phyloP scores from a whole-genome alignment of 768 basidiomycete species.

The Podaxis sp. region DNA sequence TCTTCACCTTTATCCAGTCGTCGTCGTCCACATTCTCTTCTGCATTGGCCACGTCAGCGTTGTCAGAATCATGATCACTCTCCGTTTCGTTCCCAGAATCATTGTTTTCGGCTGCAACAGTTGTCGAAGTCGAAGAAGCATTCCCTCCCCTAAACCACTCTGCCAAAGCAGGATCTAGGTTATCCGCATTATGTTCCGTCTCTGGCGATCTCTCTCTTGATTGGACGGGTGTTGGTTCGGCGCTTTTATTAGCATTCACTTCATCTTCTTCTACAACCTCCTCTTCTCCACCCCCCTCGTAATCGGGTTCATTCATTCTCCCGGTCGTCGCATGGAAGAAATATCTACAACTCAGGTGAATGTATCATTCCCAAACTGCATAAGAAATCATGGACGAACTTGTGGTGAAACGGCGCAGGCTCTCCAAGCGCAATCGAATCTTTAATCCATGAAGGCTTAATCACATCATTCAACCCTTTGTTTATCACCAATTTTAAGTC shows the following conservation, averaged over 20 bases:
- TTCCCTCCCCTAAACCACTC: conserved; percentile 26
- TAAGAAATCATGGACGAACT: conserved; percentile 37
- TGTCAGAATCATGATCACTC: conserved; percentile 69
- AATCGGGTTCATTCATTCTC: conserved; percentile 51
- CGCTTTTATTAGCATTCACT: conserved; percentile 17
- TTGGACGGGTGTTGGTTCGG: conserved; percentile 11
- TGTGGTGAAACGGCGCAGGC: conserved; percentile 61
- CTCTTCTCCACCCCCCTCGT: conserved; percentile 40
- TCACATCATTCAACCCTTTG: conserved; percentile 67
- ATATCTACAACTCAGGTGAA: conserved; percentile 46
- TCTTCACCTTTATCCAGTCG: conserved; percentile 39
- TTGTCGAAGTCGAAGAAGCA: background rate
- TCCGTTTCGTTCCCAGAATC: conserved; percentile 34
- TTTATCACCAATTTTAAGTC: conserved; percentile 69
- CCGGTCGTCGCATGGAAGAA: conserved; percentile 71
- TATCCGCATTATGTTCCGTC: conserved; percentile 24
- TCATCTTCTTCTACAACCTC: conserved; percentile 28
- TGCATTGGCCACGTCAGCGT: conserved; percentile 48
- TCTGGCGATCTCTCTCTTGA: conserved; percentile 21
- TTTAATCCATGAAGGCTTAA: conserved; percentile 79
- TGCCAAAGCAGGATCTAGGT: conserved; percentile 46
- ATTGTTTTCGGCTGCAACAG: conserved; percentile 48
- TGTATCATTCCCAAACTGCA: background rate
- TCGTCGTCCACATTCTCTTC: conserved; percentile 28
- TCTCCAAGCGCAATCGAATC: conserved; percentile 68